phyloP scores from a whole-genome alignment of 75 land plant species.

The Isoetes taiwanensis region DNA sequence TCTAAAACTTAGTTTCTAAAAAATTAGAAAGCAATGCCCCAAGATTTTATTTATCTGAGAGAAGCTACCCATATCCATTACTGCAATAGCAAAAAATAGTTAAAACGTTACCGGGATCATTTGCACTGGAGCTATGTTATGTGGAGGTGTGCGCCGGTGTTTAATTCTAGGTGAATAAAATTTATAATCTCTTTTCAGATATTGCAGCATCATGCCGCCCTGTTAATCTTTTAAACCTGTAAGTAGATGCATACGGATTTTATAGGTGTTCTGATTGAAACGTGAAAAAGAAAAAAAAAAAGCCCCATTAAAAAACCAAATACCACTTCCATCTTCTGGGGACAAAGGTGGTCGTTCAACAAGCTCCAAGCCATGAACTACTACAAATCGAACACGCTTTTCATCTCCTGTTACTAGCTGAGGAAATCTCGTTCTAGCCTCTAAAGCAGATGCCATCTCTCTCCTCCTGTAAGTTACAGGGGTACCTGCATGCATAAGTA shows the following conservation, averaged over 20 bases:
- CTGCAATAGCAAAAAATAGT: neutral
- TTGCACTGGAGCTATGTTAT: constrained; percentile 30
- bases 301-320: neutral
- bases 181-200: constrained; percentile 71
- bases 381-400: constrained; percentile 98
- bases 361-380: constrained; percentile 85
- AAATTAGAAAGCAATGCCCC: neutral
- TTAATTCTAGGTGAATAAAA: constrained; percentile 89
- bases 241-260: neutral
- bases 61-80: too few relatives aligned
- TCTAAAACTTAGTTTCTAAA: neutral
- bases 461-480: constrained; percentile 59
- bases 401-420: constrained; percentile 94
- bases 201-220: constrained; percentile 82
- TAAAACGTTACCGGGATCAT: constrained; percentile 33
- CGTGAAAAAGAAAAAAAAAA: neutral
- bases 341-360: constrained; percentile 69
- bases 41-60: too few relatives aligned
- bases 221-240: constrained; percentile 87
- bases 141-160: constrained; percentile 61
- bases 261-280: neutral
- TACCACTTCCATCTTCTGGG: constrained; percentile 88
- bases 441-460: constrained; percentile 92
- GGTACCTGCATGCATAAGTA: constrained; percentile 13
- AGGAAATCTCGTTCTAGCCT: constrained; percentile 88